Evolutionary conservation across 805 yeast genomes (phyloP).

Genomic region (Hanseniaspora singularis): DNA sequence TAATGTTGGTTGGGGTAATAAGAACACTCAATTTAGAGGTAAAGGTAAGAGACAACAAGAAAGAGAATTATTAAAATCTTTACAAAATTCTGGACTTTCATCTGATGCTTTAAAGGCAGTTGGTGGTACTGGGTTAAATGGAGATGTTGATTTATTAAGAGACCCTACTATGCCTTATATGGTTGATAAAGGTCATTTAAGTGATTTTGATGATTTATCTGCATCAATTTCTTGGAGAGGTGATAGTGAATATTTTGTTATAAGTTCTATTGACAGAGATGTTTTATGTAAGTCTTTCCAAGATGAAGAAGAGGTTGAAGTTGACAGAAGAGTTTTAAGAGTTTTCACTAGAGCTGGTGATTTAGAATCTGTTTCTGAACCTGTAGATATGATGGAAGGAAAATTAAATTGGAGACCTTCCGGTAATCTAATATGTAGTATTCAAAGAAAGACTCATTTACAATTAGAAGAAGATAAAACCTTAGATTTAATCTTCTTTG

Average conservation of each 20-base stretch:
- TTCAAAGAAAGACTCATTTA: constrained; percentile 44
- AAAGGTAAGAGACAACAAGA: constrained; percentile 75
- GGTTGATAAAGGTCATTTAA: constrained; percentile 55
- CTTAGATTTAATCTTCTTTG: constrained; percentile 60
- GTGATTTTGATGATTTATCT: constrained; percentile 39
- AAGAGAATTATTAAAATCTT: constrained; percentile 42
- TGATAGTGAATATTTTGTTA: constrained; percentile 72
- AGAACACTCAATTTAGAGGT: constrained; percentile 93
- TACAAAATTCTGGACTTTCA: constrained; percentile 42
- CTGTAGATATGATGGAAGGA: constrained; percentile 71
- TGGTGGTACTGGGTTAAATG: constrained; percentile 26
- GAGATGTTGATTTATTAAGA: constrained; percentile 50
- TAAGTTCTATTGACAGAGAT: constrained; percentile 44
- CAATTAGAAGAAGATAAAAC: constrained; percentile 37
- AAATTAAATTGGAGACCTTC: constrained; percentile 79
- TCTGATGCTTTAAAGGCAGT: constrained; percentile 26
- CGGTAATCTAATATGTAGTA: constrained; percentile 74
- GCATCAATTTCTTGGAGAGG: constrained; percentile 82
- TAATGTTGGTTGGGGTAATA: constrained; percentile 96
- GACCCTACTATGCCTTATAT: constrained; percentile 82
- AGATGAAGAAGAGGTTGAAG: constrained; percentile 25
- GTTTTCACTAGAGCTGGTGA: constrained; percentile 71
- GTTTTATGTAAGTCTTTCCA: constrained; percentile 15
- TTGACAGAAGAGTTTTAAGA: constrained; percentile 62
- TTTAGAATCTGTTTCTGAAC: constrained; percentile 74